phyloP scores from a whole-genome alignment of 306 rosid species.

The Amphicarpaea edgeworthii region DNA sequence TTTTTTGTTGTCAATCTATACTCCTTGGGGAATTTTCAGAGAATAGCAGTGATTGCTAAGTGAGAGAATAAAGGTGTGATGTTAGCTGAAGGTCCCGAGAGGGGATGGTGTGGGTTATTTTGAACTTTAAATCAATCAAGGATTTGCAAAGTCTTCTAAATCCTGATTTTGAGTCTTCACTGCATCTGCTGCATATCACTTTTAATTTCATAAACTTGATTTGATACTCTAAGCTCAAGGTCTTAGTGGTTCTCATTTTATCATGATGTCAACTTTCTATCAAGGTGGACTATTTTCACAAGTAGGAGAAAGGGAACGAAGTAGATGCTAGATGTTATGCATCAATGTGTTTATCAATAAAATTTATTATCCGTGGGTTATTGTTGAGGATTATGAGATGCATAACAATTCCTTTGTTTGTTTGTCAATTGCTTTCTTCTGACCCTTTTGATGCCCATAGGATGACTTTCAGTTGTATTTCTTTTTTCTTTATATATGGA shows the following conservation, averaged over 20 bases:
- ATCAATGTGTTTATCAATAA: background rate
- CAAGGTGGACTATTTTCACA: background rate
- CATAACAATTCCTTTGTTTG: background rate
- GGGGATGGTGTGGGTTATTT: background rate
- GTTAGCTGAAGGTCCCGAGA: conserved; percentile 36
- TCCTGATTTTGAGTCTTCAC: background rate
- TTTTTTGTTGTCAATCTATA: conserved; percentile 1
- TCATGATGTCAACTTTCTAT: background rate
- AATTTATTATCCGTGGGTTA: background rate
- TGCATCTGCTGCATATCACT: background rate
- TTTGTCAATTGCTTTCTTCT: conserved; percentile 15
- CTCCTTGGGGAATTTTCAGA: background rate
- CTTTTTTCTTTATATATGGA: background rate
- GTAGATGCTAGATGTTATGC: conserved; percentile 19
- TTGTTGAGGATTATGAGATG: conserved; percentile 6
- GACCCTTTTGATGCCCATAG: conserved; percentile 16
- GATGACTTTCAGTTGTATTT: background rate
- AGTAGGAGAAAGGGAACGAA: conserved; percentile 23
- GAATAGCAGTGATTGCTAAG: background rate
- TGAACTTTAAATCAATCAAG: conserved; percentile 25
- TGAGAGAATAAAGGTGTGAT: conserved; percentile 12
- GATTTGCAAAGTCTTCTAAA: conserved; percentile 11
- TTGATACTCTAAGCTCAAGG: background rate
- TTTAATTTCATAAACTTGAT: conserved; percentile 13
- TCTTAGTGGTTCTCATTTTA: background rate